A percentile compares a stretch with the other conserved stretches of the same genome.
phyloP scores from a whole-genome alignment of 2,329 filamentous ascomycete genomes.

The Neurospora sp. region DNA sequence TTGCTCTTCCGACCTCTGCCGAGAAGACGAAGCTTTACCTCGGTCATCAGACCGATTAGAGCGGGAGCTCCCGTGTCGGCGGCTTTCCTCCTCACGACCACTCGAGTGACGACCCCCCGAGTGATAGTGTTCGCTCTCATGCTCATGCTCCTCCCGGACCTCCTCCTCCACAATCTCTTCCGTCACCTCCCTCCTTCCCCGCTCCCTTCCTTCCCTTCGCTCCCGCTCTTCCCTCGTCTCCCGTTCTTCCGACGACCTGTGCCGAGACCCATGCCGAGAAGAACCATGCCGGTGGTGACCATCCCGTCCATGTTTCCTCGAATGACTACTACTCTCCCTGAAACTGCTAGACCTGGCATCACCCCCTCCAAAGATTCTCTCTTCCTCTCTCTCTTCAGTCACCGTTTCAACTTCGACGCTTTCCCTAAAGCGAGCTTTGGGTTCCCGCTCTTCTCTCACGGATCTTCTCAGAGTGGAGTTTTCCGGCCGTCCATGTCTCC shows the following conservation, averaged over 20 bases:
- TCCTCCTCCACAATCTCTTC: not conserved
- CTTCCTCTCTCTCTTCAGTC: not conserved
- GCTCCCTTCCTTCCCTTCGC: not conserved
- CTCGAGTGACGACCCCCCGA: not conserved
- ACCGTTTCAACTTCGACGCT: not conserved
- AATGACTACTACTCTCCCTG: not conserved
- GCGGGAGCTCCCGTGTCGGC: not conserved
- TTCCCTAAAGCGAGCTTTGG: not conserved
- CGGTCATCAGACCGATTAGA: not conserved
- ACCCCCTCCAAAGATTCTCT: not conserved
- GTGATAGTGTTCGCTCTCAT: not conserved
- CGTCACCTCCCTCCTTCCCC: not conserved
- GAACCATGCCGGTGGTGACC: not conserved
- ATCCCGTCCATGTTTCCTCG: not conserved
- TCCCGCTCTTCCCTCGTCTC: not conserved
- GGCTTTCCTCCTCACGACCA: not conserved
- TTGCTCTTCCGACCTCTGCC: not conserved
- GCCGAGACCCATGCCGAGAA: not conserved
- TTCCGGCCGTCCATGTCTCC: not conserved
- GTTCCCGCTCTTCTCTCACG: not conserved
- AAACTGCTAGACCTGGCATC: not conserved
- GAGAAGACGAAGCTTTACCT: slow-evolving; percentile 1
- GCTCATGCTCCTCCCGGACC: slow-evolving; percentile 1
- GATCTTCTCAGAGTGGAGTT: not conserved
- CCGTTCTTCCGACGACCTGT: not conserved